These are phyloP conservation scores for Calycina herbarum DNA, from an alignment of 2,329 filamentous ascomycete species.

Conservation along the genomic window DNA sequence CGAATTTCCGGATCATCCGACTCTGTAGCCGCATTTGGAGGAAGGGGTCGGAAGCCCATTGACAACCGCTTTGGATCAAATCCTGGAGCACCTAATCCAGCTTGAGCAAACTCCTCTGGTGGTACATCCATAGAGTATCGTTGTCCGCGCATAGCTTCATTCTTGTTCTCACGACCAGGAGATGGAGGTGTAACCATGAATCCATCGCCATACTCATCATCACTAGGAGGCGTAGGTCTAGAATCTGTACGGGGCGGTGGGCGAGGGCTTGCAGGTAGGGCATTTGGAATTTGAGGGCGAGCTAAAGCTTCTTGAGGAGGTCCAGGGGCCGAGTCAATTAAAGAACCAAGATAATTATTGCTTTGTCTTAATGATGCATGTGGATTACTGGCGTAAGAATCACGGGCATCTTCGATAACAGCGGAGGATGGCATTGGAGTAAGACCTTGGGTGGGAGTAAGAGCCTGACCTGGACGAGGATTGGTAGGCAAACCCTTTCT, in stretches of 20 bases:
- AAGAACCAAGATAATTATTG: constrained; percentile 36
- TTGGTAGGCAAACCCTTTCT: constrained; percentile 28
- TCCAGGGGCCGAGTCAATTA: constrained; percentile 22
- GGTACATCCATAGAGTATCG: constrained; percentile 40
- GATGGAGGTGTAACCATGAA: constrained; percentile 47
- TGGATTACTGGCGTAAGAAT: constrained; percentile 22
- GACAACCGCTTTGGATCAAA: constrained; percentile 61
- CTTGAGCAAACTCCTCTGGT: constrained; percentile 40
- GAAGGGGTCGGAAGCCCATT: constrained; percentile 78
- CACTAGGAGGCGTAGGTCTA: constrained; percentile 37
- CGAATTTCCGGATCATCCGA: constrained; percentile 90
- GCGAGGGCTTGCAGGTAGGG: constrained; percentile 35
- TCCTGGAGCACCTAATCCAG: constrained; percentile 54
- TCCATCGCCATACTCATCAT: constrained; percentile 54
- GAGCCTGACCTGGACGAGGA: constrained; percentile 19
- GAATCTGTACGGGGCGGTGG: constrained; percentile 41
- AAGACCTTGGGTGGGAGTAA: constrained; percentile 19
- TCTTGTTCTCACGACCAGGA: constrained; percentile 38
- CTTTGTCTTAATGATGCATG: constrained; percentile 27
- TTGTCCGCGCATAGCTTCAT: constrained; percentile 26
- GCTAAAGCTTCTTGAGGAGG: constrained; percentile 7
- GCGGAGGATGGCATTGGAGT: constrained; percentile 17
- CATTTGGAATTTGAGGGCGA: constrained; percentile 29
- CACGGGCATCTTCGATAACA: constrained; percentile 13
- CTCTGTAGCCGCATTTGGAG: constrained; percentile 75